Evolutionary conservation across 352 stramenopile species (phyloP), one percentile per base, ranked within the genome.

Genomic region (Pythium insidiosum): DNA sequence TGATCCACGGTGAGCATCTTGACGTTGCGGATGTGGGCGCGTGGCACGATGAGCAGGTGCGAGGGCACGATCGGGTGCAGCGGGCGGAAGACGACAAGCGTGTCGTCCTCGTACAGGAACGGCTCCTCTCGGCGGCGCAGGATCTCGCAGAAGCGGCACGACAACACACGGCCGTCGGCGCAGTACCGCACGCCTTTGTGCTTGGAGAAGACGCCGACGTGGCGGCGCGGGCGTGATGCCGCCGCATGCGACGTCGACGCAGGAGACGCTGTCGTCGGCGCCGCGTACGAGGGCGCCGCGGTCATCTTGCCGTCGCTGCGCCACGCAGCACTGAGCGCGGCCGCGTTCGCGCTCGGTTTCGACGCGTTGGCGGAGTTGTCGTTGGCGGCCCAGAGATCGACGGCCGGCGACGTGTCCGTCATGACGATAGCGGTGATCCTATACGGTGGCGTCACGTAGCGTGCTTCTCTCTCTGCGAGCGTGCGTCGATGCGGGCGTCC

Each of bases 141-240:
- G 51, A 92, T 92, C 48, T 92, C 74, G 47, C 79, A 92, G 53
- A 89, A 92, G 50, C 78, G 76, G 40, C 79, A 92, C 53, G 58
- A 74, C 34, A 62, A 44, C 30, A 91, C 68, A 28, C 61, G 47
- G 18, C 75, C 73, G 38, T 88, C 73, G 22, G 54, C 45, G 36
- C 65, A 51, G 53, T 92, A 92, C 21, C 58, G 58, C 16, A 92
- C 79, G 38, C 79, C 79, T 37, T 92, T 92, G 38, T 35, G 45
- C 22, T 61, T 61, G 22, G 53, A 61, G 47, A 55, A 55, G 2
- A 61, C 53, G 18, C 46, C 46, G 33, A 61, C 39, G 28, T 49
- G 44, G 33, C 53, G 53, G 9, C 9, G 9, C 23, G 20, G 25
- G 15, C 5, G 28, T 7, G 10, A 39, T 52, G 30, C 42, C n/a